Evolutionary conservation across 495 filamentous ascomycete species (phyloP).

Genomic region (Penicillium daleae): DNA sequence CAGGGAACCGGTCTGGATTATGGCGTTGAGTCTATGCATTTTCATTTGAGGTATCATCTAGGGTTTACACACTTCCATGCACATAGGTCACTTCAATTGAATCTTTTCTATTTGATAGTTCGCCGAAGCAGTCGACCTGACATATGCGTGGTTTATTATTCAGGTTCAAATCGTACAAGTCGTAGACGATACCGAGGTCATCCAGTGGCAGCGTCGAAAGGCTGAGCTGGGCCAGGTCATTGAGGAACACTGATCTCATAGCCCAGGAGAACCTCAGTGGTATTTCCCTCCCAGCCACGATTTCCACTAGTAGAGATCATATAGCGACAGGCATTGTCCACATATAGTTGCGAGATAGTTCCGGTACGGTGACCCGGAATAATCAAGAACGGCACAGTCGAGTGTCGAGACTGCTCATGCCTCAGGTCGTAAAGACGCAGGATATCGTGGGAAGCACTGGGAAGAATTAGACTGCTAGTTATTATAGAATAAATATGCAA

Average conservation of each 20-base stretch:
- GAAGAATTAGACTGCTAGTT: slow-evolving; percentile 13
- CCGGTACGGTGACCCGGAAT: slow-evolving; percentile 92
- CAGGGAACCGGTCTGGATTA: slow-evolving; percentile 7
- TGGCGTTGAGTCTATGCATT: slow-evolving; percentile 17
- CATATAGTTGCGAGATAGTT: slow-evolving; percentile 79
- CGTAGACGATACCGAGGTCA: slow-evolving; percentile 8
- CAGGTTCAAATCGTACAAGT: slow-evolving; percentile 7
- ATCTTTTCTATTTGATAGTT: neutral
- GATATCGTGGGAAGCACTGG: slow-evolving; percentile 89
- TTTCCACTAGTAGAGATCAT: slow-evolving; percentile 92
- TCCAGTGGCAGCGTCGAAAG: neutral
- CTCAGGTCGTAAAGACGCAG: slow-evolving; percentile 88
- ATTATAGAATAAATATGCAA: neutral
- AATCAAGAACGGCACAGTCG: slow-evolving; percentile 89
- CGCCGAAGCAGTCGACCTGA: neutral
- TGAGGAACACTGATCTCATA: slow-evolving; percentile 79
- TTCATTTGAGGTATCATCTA: neutral
- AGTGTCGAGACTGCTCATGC: slow-evolving; percentile 68
- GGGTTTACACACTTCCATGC: neutral
- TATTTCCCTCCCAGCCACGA: slow-evolving; percentile 92
- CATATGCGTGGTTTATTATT: slow-evolving; percentile 5
- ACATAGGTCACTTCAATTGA: neutral
- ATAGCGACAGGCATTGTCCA: slow-evolving; percentile 86
- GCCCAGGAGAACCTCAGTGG: slow-evolving; percentile 88
- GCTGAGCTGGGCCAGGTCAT: slow-evolving; percentile 16